Evolutionary conservation across 306 rosid genomes (phyloP).

Genomic region (Prosopis cineraria): DNA sequence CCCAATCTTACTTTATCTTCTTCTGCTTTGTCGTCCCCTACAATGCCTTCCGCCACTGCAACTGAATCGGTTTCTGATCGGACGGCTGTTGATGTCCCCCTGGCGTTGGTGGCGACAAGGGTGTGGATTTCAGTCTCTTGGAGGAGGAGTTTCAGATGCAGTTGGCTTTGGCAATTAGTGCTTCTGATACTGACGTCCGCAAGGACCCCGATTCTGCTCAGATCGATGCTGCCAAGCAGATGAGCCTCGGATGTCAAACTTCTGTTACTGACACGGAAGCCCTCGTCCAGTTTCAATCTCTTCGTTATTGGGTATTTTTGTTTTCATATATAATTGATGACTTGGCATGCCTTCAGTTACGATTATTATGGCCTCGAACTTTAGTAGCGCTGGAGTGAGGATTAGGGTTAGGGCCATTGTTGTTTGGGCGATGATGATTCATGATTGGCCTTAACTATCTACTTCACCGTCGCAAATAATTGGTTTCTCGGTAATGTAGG

Average conservation of each 20-base stretch:
- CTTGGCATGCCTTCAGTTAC: background rate
- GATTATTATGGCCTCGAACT: background rate
- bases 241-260: slow-evolving; percentile 84
- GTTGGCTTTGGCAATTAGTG: slow-evolving; percentile 96
- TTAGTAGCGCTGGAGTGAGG: background rate
- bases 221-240: slow-evolving; percentile 99
- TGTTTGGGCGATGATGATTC: background rate
- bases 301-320: slow-evolving; percentile 72
- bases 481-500: slow-evolving; percentile 21
- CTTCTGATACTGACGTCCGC: slow-evolving; percentile 77
- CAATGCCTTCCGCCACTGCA: slow-evolving; percentile 49
- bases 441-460: background rate
- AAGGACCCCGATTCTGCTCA: slow-evolving; percentile 86
- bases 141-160: slow-evolving; percentile 99
- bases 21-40: slow-evolving; percentile 41
- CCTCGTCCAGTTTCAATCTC: slow-evolving; percentile 71
- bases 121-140: slow-evolving; percentile 67
- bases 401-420: slow-evolving; percentile 18
- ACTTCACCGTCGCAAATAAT: background rate
- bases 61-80: slow-evolving; percentile 55
- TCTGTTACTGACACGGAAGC: slow-evolving; percentile 50
- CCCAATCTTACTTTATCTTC: slow-evolving; percentile 40
- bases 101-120: slow-evolving; percentile 30
- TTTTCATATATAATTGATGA: background rate
- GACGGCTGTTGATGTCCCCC: slow-evolving; percentile 34